Evolutionary conservation across 78 protist species (phyloP).

Genomic region (Chrysochromulina tobinii): DNA sequence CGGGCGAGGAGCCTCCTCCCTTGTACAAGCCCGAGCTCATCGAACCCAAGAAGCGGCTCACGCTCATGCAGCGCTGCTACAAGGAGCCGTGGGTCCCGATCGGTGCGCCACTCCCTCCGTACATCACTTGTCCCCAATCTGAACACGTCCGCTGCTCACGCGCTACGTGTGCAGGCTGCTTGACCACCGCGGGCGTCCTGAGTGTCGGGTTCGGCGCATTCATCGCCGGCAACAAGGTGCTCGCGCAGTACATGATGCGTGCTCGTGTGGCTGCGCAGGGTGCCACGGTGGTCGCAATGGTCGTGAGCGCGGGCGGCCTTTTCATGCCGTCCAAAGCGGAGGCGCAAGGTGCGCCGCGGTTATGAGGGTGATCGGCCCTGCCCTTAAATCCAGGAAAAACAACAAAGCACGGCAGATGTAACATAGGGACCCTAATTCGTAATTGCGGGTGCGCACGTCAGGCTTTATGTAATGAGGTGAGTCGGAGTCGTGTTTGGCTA

Average conservation of each 20-base stretch:
- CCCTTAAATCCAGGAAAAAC: no score
- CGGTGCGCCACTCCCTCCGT: not conserved
- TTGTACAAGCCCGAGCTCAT: slow-evolving; percentile 15
- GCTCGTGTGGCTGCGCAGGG: not conserved
- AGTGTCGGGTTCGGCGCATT: not conserved
- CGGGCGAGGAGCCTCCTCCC: not conserved
- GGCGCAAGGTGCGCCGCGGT: no score
- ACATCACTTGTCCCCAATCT: not conserved
- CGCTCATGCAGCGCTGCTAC: slow-evolving; percentile 16
- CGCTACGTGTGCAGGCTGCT: not conserved
- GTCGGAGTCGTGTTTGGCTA: no score
- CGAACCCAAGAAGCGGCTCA: slow-evolving; percentile 18
- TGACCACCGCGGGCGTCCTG: not conserved
- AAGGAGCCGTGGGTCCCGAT: slow-evolving; percentile 7
- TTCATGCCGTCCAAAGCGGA: no score
- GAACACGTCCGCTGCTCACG: not conserved
- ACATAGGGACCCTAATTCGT: no score
- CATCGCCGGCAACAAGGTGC: not conserved
- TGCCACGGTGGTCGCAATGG: not conserved
- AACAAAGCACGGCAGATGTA: no score
- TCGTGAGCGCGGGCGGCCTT: not conserved
- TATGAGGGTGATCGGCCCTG: no score
- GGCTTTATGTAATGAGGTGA: no score
- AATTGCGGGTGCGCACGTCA: no score
- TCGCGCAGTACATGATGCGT: not conserved